Evolutionary conservation across 2,329 filamentous ascomycete species (phyloP).

Genomic region (Aspergillus pseudoterreus): DNA sequence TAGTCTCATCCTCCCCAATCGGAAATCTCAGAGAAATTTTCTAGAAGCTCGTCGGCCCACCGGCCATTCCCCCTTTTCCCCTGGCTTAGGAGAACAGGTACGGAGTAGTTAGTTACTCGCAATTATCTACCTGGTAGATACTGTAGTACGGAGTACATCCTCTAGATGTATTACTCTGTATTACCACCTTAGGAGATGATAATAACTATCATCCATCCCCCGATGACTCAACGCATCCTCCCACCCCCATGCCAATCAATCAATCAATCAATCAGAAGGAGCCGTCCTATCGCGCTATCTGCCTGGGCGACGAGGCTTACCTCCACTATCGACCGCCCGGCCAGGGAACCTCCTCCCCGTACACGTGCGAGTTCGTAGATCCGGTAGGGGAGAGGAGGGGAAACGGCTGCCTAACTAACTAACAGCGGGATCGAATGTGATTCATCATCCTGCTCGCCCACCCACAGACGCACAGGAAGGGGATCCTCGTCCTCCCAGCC

Average conservation of each 20-base stretch:
- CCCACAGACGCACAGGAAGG: conserved; percentile 9
- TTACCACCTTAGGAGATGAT: neutral
- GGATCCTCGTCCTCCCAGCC: conserved; percentile 18
- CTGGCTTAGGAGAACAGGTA: neutral
- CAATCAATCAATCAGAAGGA: neutral
- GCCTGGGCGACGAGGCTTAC: neutral
- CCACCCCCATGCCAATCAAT: neutral
- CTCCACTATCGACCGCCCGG: neutral
- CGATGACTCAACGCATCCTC: neutral
- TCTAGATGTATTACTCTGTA: neutral
- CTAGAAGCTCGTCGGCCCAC: conserved; percentile 19
- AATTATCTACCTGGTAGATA: neutral
- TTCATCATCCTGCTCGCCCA: conserved; percentile 9
- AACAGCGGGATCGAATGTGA: conserved; percentile 11
- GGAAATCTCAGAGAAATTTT: conserved; percentile 24
- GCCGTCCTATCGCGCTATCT: neutral
- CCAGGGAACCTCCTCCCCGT: conserved; percentile 6
- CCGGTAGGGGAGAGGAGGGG: conserved; percentile 3
- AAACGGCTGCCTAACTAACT: conserved; percentile 7
- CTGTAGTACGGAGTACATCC: neutral
- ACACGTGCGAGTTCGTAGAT: conserved; percentile 22
- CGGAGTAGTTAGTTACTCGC: too few species aligned
- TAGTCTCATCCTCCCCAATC: conserved; percentile 15
- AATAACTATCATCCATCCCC: neutral
- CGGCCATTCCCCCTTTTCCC: conserved; percentile 1